These are phyloP conservation scores for Didymella pomorum DNA, from an alignment of 2,329 filamentous ascomycete species.

Conservation along the genomic window DNA sequence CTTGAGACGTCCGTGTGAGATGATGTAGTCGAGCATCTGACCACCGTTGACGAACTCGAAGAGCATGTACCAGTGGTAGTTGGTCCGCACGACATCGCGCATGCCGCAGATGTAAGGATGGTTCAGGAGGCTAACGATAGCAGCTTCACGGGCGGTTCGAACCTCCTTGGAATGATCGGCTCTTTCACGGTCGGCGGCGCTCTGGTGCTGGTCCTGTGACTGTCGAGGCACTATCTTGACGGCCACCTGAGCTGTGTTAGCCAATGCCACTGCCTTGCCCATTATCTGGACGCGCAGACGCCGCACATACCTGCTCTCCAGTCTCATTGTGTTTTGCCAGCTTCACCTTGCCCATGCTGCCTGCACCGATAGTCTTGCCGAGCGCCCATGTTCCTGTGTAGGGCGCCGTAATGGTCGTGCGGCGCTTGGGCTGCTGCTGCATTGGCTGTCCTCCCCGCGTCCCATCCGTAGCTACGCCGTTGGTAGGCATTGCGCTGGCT, in stretches of 20 bases:
- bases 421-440: constrained; percentile 52
- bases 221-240: constrained; percentile 96
- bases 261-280: neutral
- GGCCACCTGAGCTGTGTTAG: constrained; percentile 70
- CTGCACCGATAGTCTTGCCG: constrained; percentile 95
- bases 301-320: constrained; percentile 78
- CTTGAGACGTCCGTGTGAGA: constrained; percentile 95
- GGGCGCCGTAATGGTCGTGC: constrained; percentile 86
- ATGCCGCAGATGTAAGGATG: constrained; percentile 97
- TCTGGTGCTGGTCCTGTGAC: constrained; percentile 82
- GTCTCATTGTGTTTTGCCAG: constrained; percentile 89
- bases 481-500: constrained; percentile 48
- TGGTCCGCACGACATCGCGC: constrained; percentile 92
- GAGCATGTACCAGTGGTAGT: constrained; percentile 99
- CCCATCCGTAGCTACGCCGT: constrained; percentile 48
- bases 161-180: constrained; percentile 97
- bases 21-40: constrained; percentile 99
- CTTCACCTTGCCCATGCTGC: constrained; percentile 99
- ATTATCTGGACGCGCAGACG: too few species aligned
- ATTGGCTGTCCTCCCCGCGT: constrained; percentile 32
- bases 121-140: constrained; percentile 91
- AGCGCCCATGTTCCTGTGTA: constrained; percentile 89
- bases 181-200: constrained; percentile 77
- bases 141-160: constrained; percentile 90
- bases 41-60: constrained; percentile 99